phyloP scores from a whole-genome alignment of 2,329 filamentous ascomycete species.

The Diaporthe destruens region DNA sequence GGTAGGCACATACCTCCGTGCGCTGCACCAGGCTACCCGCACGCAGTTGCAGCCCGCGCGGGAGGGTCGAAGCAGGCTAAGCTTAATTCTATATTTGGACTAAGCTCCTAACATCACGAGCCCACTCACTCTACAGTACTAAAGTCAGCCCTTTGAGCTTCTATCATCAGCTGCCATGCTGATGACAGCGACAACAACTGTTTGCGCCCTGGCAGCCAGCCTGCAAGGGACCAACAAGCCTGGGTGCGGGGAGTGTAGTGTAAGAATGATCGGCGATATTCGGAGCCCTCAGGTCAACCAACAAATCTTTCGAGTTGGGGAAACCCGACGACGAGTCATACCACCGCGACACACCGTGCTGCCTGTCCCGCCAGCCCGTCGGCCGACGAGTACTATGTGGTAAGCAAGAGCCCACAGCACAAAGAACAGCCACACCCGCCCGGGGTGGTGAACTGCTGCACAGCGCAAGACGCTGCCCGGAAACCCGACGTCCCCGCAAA shows the following conservation, averaged over 20 bases:
- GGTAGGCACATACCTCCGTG: neutral
- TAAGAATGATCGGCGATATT: neutral
- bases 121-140: slow-evolving; percentile 3
- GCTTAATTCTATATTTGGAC: slow-evolving; percentile 37
- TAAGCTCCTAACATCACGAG: neutral
- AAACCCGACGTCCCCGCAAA: neutral
- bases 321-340: slow-evolving; percentile 23
- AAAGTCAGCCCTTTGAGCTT: neutral
- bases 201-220: neutral
- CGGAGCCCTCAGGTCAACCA: neutral
- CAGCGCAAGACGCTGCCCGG: neutral
- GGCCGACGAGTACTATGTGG: neutral
- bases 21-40: neutral
- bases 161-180: neutral
- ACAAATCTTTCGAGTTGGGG: slow-evolving; percentile 4
- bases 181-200: neutral
- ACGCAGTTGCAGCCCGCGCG: slow-evolving; percentile 15
- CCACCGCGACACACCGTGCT: slow-evolving; percentile 2
- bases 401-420: slow-evolving; percentile 10
- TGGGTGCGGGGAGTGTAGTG: neutral
- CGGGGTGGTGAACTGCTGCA: neutral
- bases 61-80: slow-evolving; percentile 14
- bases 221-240: neutral
- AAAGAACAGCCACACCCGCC: neutral
- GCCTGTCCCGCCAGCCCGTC: slow-evolving; percentile 16